A percentile compares a stretch with the other conserved stretches of the same genome.
These are phyloP conservation scores for Fusarium robinianum DNA, from an alignment of 2,329 filamentous ascomycete species.

Conservation along the genomic window DNA sequence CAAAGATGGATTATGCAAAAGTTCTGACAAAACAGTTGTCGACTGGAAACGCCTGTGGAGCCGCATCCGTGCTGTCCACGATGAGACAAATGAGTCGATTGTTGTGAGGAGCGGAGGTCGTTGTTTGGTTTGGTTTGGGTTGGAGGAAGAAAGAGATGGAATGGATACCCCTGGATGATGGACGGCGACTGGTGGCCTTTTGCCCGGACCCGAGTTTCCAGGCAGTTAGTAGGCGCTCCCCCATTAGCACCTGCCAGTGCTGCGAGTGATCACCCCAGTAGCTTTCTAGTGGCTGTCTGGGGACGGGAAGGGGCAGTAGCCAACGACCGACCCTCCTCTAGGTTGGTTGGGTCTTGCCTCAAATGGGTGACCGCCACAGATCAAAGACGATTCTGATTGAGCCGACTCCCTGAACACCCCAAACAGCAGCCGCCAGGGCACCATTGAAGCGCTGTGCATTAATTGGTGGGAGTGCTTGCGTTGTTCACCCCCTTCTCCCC, in stretches of 20 bases:
- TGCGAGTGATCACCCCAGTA: conserved; percentile 9
- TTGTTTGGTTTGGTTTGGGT: neutral
- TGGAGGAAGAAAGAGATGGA: neutral
- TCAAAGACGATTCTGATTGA: conserved; percentile 11
- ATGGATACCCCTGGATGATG: neutral
- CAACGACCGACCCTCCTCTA: neutral
- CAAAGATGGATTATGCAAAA: conserved; percentile 7
- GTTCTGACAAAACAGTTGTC: too few species aligned
- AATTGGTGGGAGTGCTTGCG: conserved; percentile 25
- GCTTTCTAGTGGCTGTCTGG: conserved; percentile 21
- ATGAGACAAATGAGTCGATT: too few species aligned
- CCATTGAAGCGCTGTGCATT: conserved; percentile 17
- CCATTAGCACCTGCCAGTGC: conserved; percentile 1
- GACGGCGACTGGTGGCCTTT: too few species aligned
- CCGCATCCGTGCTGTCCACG: neutral
- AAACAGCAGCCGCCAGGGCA: conserved; percentile 7
- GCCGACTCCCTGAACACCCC: conserved; percentile 5
- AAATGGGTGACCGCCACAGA: conserved; percentile 14
- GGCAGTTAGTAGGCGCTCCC: neutral
- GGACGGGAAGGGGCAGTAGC: conserved; percentile 4
- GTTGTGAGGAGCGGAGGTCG: too few species aligned
- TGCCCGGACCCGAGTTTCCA: too few species aligned
- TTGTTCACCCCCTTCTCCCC: too few species aligned
- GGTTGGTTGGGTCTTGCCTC: too few species aligned
- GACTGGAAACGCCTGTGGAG: too few species aligned